Evolutionary conservation across 352 stramenopile genomes (phyloP).

Genomic region (Globisporangium heterothallicum): DNA sequence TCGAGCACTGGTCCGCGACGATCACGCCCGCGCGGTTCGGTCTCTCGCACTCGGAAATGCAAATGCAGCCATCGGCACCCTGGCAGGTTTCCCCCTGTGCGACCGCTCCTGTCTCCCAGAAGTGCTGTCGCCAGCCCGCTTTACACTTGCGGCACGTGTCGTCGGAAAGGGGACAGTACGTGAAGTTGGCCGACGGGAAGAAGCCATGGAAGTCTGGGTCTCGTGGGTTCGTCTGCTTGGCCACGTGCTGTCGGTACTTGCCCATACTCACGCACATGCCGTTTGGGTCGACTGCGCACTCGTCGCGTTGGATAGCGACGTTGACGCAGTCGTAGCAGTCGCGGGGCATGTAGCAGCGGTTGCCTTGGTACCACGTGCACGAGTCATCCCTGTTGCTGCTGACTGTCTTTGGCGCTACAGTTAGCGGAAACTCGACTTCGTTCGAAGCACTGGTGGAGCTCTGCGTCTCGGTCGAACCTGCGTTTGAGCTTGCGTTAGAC

Average conservation of each 20-base stretch:
- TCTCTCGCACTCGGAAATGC: conserved; percentile 11
- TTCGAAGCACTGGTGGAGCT: neutral
- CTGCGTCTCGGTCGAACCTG: neutral
- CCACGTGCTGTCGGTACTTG: conserved; percentile 1
- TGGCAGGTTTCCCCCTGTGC: neutral
- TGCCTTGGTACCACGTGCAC: conserved; percentile 12
- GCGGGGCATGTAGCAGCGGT: conserved; percentile 9
- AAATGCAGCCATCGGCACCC: conserved; percentile 10
- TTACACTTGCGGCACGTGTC: conserved; percentile 9
- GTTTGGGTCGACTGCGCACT: conserved; percentile 10
- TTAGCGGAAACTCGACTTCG: neutral
- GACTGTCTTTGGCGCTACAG: neutral
- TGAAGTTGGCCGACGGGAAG: conserved; percentile 14
- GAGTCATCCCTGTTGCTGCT: neutral
- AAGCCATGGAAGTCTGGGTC: conserved; percentile 7
- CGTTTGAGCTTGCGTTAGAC: too few relatives aligned
- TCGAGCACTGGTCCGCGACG: conserved; percentile 5
- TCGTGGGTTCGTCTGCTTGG: neutral
- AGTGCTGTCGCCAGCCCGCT: conserved; percentile 8
- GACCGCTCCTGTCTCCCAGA: neutral
- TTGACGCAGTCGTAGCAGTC: conserved; percentile 17
- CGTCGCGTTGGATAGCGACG: neutral
- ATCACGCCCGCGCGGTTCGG: conserved; percentile 11
- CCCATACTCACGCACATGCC: conserved; percentile 15
- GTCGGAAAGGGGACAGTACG: conserved; percentile 11